Evolutionary conservation across 352 stramenopile genomes (phyloP).

Genomic region (Phytopythium boreale): DNA sequence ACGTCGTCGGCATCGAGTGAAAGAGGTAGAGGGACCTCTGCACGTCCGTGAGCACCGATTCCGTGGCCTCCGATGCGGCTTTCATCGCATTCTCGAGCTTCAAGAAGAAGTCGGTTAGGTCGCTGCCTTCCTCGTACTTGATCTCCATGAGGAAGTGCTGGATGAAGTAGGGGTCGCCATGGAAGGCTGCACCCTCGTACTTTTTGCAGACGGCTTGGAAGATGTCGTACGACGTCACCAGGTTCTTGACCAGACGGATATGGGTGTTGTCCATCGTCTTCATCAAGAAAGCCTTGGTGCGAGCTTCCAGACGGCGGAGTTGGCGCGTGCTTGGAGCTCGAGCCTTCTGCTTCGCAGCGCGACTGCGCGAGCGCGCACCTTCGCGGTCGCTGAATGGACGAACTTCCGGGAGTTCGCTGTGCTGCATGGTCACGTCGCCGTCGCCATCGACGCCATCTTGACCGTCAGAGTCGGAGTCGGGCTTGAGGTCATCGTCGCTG

Average conservation of each 20-base stretch:
- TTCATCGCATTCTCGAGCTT: constrained; percentile 10
- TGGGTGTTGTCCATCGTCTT: constrained; percentile 23
- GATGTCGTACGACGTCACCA: constrained; percentile 15
- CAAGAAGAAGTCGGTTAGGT: constrained; percentile 8
- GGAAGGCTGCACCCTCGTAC: constrained; percentile 7
- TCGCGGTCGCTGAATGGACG: background rate
- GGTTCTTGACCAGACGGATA: constrained; percentile 14
- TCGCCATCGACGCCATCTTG: too few species aligned
- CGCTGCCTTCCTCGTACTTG: constrained; percentile 10
- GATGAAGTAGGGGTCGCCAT: constrained; percentile 12
- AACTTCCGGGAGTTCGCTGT: too few species aligned
- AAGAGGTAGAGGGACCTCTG: constrained; percentile 9
- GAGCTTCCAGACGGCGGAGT: constrained; percentile 10
- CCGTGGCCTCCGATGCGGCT: constrained; percentile 7
- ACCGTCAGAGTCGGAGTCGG: constrained; percentile 2
- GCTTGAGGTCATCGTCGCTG: constrained; percentile 10
- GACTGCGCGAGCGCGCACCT: too few species aligned
- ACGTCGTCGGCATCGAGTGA: constrained; percentile 7
- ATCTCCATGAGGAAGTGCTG: constrained; percentile 12
- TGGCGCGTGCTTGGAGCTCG: background rate
- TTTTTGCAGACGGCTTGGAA: constrained; percentile 11
- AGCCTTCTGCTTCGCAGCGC: too few species aligned
- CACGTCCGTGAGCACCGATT: constrained; percentile 9
- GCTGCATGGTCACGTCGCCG: too few species aligned
- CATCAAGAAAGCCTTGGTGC: constrained; percentile 16